These are phyloP conservation scores for Lactarius sp. DNA, from an alignment of 768 basidiomycete species.

Conservation along the genomic window DNA sequence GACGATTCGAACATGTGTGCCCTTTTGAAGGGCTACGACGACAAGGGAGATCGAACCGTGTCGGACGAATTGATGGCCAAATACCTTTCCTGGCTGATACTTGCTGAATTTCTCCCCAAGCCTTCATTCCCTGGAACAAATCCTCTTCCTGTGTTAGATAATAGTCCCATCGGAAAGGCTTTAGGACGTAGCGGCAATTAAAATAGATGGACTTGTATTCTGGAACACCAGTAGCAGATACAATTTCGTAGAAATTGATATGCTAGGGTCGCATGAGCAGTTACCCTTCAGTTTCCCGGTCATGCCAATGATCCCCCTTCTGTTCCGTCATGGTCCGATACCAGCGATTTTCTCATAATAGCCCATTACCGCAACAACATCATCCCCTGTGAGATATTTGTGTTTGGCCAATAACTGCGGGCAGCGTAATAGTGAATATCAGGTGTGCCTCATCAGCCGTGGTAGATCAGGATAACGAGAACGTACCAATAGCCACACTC, in stretches of 20 bases:
- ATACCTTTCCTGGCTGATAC: slow-evolving; percentile 90
- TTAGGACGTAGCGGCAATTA: slow-evolving; percentile 60
- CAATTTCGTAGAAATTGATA: background rate
- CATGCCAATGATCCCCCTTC: background rate
- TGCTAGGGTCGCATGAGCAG: background rate
- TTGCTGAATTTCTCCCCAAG: slow-evolving; percentile 70
- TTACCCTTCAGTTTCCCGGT: background rate
- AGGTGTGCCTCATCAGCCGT: background rate
- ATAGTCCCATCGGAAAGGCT: slow-evolving; percentile 46
- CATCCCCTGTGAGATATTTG: slow-evolving; percentile 18
- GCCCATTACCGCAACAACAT: slow-evolving; percentile 13
- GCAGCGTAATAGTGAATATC: background rate
- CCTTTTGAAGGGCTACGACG: slow-evolving; percentile 44
- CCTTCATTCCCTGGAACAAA: slow-evolving; percentile 39
- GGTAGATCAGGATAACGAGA: background rate
- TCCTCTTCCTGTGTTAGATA: slow-evolving; percentile 46
- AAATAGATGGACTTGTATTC: background rate
- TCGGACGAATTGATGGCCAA: slow-evolving; percentile 71
- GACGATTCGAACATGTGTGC: slow-evolving; percentile 81
- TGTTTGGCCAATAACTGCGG: slow-evolving; percentile 19
- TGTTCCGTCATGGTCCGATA: background rate
- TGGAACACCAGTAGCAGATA: background rate
- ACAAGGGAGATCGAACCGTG: slow-evolving; percentile 50
- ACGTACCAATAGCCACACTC: slow-evolving; percentile 20
- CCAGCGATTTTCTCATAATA: slow-evolving; percentile 4